Evolutionary conservation across 2,329 filamentous ascomycete species (phyloP).

Genomic region (Penicillium sp.): DNA sequence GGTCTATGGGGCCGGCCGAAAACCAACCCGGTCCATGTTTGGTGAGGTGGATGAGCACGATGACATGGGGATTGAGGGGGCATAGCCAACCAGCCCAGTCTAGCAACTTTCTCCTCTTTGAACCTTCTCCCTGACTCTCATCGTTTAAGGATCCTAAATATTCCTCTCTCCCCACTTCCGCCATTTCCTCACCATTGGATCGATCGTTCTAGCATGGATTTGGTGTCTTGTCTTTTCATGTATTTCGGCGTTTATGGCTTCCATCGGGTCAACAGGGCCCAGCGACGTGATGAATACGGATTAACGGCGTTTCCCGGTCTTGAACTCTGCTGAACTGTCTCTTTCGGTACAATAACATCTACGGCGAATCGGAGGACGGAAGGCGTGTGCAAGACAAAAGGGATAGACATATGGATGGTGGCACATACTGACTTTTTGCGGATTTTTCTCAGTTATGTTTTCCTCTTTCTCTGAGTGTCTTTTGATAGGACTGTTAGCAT

Average conservation of each 20-base stretch:
- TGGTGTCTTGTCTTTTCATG: neutral
- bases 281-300: neutral
- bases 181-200: neutral
- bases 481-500: conserved; percentile 1
- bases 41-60: conserved; percentile 17
- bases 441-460: neutral
- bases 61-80: conserved; percentile 11
- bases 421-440: neutral
- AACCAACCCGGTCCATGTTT: conserved; percentile 26
- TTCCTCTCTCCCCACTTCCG: neutral
- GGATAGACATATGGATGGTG: conserved; percentile 5
- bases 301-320: conserved; percentile 2
- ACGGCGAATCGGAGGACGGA: conserved; percentile 2
- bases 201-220: neutral
- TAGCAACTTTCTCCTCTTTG: too few relatives aligned
- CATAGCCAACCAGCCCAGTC: neutral
- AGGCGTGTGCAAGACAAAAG: conserved; percentile 5
- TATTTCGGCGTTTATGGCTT: conserved; percentile 1
- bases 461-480: neutral
- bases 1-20: conserved; percentile 61
- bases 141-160: neutral
- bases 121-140: neutral
- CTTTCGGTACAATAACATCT: neutral
- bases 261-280: neutral
- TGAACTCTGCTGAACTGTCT: conserved; percentile 2